These are phyloP conservation scores for Fusarium sublunatum DNA, from an alignment of 2,329 filamentous ascomycete genomes.

Conservation along the genomic window DNA sequence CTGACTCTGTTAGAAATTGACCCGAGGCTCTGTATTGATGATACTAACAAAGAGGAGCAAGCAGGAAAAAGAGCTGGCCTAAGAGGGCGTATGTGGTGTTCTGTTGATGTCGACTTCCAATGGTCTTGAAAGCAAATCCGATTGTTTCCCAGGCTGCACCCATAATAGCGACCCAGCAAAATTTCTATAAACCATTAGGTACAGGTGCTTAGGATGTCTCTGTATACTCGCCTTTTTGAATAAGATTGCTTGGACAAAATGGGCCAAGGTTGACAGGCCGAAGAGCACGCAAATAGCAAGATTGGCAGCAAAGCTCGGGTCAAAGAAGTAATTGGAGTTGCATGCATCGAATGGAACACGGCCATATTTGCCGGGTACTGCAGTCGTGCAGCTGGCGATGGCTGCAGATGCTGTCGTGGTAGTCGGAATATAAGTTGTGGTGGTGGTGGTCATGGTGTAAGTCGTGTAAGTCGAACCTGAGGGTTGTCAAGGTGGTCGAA, in stretches of 20 bases:
- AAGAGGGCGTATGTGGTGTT: slow-evolving; percentile 46
- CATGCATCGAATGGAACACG: slow-evolving; percentile 49
- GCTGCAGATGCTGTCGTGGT: slow-evolving; percentile 49
- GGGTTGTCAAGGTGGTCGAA: neutral
- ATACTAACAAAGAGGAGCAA: slow-evolving; percentile 55
- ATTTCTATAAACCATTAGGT: slow-evolving; percentile 38
- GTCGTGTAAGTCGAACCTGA: slow-evolving; percentile 12
- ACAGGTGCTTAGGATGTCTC: accelerated
- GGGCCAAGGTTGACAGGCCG: slow-evolving; percentile 44
- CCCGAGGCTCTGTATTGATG: neutral
- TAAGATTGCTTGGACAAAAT: slow-evolving; percentile 46
- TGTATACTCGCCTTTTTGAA: slow-evolving; percentile 48
- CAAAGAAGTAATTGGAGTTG: slow-evolving; percentile 49
- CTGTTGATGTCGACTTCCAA: slow-evolving; percentile 55
- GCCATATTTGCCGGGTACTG: slow-evolving; percentile 49
- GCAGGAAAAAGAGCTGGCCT: slow-evolving; percentile 54
- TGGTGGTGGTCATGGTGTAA: slow-evolving; percentile 42
- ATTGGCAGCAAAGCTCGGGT: slow-evolving; percentile 51
- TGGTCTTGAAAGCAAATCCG: slow-evolving; percentile 52
- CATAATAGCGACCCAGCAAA: slow-evolving; percentile 56
- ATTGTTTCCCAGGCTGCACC: slow-evolving; percentile 53
- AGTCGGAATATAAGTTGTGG: slow-evolving; percentile 22
- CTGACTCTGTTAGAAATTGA: slow-evolving; percentile 34
- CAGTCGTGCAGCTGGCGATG: slow-evolving; percentile 50
- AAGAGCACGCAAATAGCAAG: slow-evolving; percentile 49